Evolutionary conservation across 805 yeast species (phyloP).

Genomic region (Metschnikowia borealis): DNA sequence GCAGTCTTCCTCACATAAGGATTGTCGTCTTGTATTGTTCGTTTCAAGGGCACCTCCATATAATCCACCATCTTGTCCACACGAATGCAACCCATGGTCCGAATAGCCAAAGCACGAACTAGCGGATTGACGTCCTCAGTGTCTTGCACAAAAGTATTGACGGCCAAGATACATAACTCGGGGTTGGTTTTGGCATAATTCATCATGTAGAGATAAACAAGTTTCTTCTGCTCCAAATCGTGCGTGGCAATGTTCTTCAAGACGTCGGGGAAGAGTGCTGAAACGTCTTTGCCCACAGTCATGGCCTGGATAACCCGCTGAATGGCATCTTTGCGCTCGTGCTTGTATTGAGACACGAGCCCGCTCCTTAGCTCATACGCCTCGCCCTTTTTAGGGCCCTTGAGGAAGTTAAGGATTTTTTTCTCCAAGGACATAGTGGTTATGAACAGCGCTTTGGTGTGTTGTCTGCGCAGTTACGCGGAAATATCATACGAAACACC

Average conservation of each 20-base stretch:
- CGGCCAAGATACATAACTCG: slow-evolving; percentile 91
- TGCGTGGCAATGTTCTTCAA: slow-evolving; percentile 94
- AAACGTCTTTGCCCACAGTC: slow-evolving; percentile 97
- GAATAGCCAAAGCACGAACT: slow-evolving; percentile 90
- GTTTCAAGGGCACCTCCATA: slow-evolving; percentile 81
- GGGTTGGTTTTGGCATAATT: slow-evolving; percentile 97
- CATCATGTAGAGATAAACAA: slow-evolving; percentile 92
- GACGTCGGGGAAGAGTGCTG: slow-evolving; percentile 91
- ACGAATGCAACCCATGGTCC: slow-evolving; percentile 98
- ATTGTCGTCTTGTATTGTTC: slow-evolving; percentile 85
- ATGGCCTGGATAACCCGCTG: slow-evolving; percentile 96
- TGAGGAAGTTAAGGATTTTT: slow-evolving; percentile 40
- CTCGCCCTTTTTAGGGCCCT: slow-evolving; percentile 58
- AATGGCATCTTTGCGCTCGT: slow-evolving; percentile 93
- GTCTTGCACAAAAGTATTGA: slow-evolving; percentile 92
- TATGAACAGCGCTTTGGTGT: not conserved
- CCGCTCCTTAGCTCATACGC: slow-evolving; percentile 89
- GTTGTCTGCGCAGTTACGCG: slow-evolving; percentile 4
- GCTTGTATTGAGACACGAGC: slow-evolving; percentile 89
- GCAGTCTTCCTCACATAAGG: slow-evolving; percentile 98
- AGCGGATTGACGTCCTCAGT: slow-evolving; percentile 96
- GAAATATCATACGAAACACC: not conserved
- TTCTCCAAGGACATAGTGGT: slow-evolving; percentile 37
- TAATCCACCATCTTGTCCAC: slow-evolving; percentile 95
- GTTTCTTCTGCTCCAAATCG: slow-evolving; percentile 92